phyloP scores from a whole-genome alignment of 805 yeast genomes.

The Wickerhamiella occidentalis region DNA sequence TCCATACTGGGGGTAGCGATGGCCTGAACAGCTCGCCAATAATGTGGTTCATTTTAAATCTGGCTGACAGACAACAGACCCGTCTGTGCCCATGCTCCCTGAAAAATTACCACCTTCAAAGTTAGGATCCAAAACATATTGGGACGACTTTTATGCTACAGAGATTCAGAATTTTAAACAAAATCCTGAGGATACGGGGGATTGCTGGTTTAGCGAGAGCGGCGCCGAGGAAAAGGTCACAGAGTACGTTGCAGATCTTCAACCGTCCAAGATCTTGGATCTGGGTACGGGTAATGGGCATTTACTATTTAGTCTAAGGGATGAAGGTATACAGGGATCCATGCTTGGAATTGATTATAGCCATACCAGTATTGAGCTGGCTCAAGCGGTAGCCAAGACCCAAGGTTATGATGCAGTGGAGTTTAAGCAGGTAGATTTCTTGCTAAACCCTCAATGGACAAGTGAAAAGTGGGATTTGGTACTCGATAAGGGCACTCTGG shows the following conservation, averaged over 20 bases:
- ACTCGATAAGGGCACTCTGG: slow-evolving; percentile 90
- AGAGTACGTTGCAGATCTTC: slow-evolving; percentile 45
- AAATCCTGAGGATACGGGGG: slow-evolving; percentile 81
- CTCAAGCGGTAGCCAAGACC: slow-evolving; percentile 41
- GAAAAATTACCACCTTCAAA: slow-evolving; percentile 55
- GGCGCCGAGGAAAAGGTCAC: slow-evolving; percentile 80
- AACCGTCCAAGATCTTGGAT: slow-evolving; percentile 43
- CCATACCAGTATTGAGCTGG: slow-evolving; percentile 64
- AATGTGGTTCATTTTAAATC: slow-evolving; percentile 1
- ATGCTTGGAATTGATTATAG: slow-evolving; percentile 81
- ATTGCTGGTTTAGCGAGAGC: slow-evolving; percentile 93
- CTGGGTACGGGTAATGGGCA: slow-evolving; percentile 97
- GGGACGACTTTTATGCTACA: slow-evolving; percentile 75
- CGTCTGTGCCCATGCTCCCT: neutral
- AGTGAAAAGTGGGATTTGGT: slow-evolving; percentile 51
- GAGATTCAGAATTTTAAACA: slow-evolving; percentile 62
- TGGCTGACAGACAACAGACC: neutral
- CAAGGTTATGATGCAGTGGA: slow-evolving; percentile 25
- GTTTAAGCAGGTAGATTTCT: slow-evolving; percentile 62
- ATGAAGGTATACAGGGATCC: slow-evolving; percentile 43
- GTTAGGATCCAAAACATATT: slow-evolving; percentile 77
- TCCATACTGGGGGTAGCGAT: neutral
- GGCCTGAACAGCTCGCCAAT: slow-evolving; percentile 2
- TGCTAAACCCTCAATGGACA: slow-evolving; percentile 33
- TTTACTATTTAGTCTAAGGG: slow-evolving; percentile 60